These are phyloP conservation scores for Plasmodium vivax DNA, from an alignment of 169 alveolate genomes.

Conservation along the genomic window DNA sequence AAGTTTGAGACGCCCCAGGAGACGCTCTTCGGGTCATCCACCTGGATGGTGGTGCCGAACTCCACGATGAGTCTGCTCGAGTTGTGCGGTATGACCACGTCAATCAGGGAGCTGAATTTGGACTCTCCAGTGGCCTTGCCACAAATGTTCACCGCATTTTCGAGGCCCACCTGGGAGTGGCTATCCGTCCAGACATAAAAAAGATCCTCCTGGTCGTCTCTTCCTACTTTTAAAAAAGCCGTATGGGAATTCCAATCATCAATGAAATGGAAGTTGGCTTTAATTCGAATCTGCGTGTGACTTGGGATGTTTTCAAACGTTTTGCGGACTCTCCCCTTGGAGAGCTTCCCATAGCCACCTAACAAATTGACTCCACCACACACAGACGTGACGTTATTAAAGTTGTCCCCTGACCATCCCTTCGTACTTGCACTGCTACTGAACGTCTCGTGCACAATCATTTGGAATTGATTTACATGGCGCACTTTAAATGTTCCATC, in stretches of 20 bases:
- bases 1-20: slow-evolving; percentile 73
- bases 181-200: slow-evolving; percentile 86
- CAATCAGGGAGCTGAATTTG: slow-evolving; percentile 40
- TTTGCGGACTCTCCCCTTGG: slow-evolving; percentile 79
- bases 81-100: slow-evolving; percentile 56
- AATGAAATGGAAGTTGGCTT: slow-evolving; percentile 81
- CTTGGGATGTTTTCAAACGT: slow-evolving; percentile 82
- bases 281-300: slow-evolving; percentile 81
- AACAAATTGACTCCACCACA: slow-evolving; percentile 85
- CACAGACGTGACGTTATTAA: slow-evolving; percentile 61
- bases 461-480: slow-evolving; percentile 80
- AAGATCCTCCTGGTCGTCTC: slow-evolving; percentile 74
- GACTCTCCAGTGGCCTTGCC: slow-evolving; percentile 76
- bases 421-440: slow-evolving; percentile 61
- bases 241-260: slow-evolving; percentile 84
- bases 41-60: slow-evolving; percentile 53
- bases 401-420: slow-evolving; percentile 85
- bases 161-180: slow-evolving; percentile 42
- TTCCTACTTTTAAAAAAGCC: slow-evolving; percentile 80
- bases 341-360: slow-evolving; percentile 81
- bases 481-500: slow-evolving; percentile 78
- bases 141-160: slow-evolving; percentile 79
- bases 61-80: slow-evolving; percentile 32
- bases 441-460: slow-evolving; percentile 82
- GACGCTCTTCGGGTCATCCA: slow-evolving; percentile 35